These are phyloP conservation scores for Aurinia saxatilis DNA, from an alignment of 345 rosid genomes.

Conservation along the genomic window DNA sequence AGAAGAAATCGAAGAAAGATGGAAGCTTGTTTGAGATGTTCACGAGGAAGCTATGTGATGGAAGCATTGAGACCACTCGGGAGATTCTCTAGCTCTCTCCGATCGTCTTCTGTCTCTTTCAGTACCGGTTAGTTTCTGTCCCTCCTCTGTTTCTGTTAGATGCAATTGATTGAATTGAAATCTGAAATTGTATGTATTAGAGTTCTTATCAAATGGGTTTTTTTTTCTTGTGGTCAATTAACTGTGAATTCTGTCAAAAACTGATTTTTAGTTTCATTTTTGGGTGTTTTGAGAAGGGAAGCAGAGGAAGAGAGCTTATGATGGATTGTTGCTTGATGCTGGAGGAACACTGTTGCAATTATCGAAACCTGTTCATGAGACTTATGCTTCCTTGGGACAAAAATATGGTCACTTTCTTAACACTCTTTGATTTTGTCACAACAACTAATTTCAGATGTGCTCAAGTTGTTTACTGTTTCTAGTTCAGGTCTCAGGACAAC, in stretches of 20 bases:
- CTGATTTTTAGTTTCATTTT: neutral
- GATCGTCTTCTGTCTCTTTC: constrained; percentile 33
- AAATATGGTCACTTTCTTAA: constrained; percentile 56
- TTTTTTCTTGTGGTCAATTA: too few species aligned
- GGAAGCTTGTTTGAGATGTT: constrained; percentile 58
- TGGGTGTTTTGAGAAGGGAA: constrained; percentile 20
- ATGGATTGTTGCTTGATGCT: constrained; percentile 75
- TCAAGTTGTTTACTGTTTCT: neutral
- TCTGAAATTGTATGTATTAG: neutral
- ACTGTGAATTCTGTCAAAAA: neutral
- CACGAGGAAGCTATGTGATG: constrained; percentile 32
- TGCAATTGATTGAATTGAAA: neutral
- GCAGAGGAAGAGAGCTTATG: constrained; percentile 48
- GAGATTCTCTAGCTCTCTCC: constrained; percentile 18
- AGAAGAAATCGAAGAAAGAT: constrained; percentile 21
- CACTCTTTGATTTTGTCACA: neutral
- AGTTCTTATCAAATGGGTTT: neutral
- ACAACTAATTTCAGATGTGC: neutral
- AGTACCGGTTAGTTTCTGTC: constrained; percentile 32
- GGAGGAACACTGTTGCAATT: constrained; percentile 89
- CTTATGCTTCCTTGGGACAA: constrained; percentile 65
- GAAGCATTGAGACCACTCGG: constrained; percentile 39
- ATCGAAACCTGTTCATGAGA: constrained; percentile 66
- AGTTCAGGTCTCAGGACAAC: constrained; percentile 51
- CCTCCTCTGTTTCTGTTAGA: constrained; percentile 1